These are phyloP conservation scores for Pelagomonas calceolata DNA, from an alignment of 108 stramenopile species.

Conservation along the genomic window DNA sequence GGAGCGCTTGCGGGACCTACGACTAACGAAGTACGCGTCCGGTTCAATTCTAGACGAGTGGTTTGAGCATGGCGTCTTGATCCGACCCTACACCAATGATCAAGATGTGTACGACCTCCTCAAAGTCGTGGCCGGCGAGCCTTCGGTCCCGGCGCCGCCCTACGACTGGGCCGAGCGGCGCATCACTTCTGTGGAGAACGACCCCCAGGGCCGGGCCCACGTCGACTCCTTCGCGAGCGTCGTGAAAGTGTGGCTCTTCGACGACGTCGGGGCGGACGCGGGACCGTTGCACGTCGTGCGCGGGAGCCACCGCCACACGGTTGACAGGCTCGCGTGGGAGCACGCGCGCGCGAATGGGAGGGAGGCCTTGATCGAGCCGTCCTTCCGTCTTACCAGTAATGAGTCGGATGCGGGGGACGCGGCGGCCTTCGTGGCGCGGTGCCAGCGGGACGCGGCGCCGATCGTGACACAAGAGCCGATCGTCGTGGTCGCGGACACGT, in stretches of 20 bases:
- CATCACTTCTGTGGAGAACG: not conserved
- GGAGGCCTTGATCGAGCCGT: not conserved
- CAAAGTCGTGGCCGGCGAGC: not conserved
- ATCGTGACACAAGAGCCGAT: not conserved
- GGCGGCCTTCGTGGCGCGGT: not conserved
- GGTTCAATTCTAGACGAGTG: not conserved
- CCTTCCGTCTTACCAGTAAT: not conserved
- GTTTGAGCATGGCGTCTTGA: not conserved
- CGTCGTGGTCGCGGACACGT: not conserved
- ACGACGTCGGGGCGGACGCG: not conserved
- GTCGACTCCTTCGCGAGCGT: not conserved
- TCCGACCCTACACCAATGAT: not conserved
- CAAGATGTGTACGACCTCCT: not conserved
- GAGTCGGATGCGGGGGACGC: not conserved
- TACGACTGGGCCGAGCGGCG: not conserved
- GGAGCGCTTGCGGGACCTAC: not conserved
- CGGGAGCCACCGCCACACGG: not conserved
- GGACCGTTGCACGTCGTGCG: not conserved
- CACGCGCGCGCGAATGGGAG: not conserved
- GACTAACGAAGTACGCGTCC: not conserved
- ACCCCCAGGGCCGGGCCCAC: not conserved
- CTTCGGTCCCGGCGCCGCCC: not conserved
- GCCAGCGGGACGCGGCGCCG: not conserved
- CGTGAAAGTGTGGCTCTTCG: not conserved
- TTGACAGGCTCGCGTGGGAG: not conserved